Evolutionary conservation across 345 rosid genomes (phyloP), one percentile per base, ranked within the genome.

Genomic region (Carallia pectinifolia): DNA sequence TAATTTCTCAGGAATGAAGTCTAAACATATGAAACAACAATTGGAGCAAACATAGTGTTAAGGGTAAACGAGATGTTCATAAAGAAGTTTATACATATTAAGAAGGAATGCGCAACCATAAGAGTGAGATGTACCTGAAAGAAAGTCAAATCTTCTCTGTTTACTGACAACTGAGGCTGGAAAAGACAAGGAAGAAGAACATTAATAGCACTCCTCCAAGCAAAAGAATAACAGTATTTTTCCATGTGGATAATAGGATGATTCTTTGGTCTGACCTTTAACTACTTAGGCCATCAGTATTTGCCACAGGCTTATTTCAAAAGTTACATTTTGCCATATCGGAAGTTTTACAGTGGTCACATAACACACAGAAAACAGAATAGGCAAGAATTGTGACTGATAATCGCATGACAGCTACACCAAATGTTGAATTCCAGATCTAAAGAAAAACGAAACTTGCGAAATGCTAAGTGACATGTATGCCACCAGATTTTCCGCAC

Each of bases 1-100:
- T 52, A 88, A 34, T 82, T 87, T 89, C 85, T 78, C 85, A 50
- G 97, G 98, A 76, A 89, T 92, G 66, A 77, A 83, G 80, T 93
- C 98, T 91, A 71, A 65, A 64, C 18, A 53, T 53, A 69, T 44
- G 58, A 58, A 36, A 61, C 13, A 33, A 23, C 17, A 13, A 55
- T 48, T 4, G 37, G 2, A 33, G 17, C 12, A 19, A 33, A 53
- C 53, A 55, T 2, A 44, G 39, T 9, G 19, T 15, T 9, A 47
- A 33, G 13, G 17, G n/a, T 7, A 44, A 38, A 39, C 19, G 48
- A 30, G 30, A n/a, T 53, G 54, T 33, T 12, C 12, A 39, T 15
- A 31, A 5, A 19, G 6, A 60, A 19, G 17, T 33, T 7, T 16
- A 48, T 34, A 6, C 47, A 37, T 12, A 15, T 15, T 15, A 58